phyloP scores from a whole-genome alignment of 2,329 filamentous ascomycete genomes.

The Claviceps digitariae region DNA sequence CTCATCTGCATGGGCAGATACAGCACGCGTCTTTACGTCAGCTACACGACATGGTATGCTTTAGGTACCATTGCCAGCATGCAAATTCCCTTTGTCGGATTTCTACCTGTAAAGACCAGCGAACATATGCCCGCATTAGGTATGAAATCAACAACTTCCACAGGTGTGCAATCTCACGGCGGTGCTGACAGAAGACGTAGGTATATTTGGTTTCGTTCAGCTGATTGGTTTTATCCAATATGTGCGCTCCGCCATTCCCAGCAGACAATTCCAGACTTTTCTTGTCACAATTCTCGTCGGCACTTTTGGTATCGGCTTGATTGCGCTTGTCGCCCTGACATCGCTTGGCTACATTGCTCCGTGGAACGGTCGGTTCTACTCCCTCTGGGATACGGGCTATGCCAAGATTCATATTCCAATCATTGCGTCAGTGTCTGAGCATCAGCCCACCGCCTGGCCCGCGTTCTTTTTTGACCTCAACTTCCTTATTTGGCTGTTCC shows the following conservation, averaged over 20 bases:
- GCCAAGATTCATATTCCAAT: constrained; percentile 99
- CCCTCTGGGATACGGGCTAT: constrained; percentile 95
- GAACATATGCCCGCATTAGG: constrained; percentile 97
- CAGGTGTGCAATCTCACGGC: constrained; percentile 6
- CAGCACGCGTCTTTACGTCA: constrained; percentile 85
- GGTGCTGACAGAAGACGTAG: constrained; percentile 28
- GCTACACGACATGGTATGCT: constrained; percentile 97
- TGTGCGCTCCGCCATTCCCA: constrained; percentile 73
- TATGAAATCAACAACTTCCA: constrained; percentile 28
- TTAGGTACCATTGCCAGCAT: constrained; percentile 93
- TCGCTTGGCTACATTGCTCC: constrained; percentile 86
- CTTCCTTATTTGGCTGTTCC: constrained; percentile 98
- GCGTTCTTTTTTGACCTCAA: constrained; percentile 99
- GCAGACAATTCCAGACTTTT: constrained; percentile 88
- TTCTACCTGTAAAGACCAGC: constrained; percentile 89
- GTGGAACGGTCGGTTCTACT: constrained; percentile 98
- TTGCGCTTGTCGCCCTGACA: constrained; percentile 73
- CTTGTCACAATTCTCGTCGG: constrained; percentile 62
- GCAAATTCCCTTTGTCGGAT: constrained; percentile 98
- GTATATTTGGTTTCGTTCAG: constrained; percentile 91
- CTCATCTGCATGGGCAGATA: constrained; percentile 95
- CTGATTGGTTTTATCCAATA: constrained; percentile 87
- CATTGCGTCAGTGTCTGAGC: constrained; percentile 98
- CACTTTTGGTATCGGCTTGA: constrained; percentile 59
- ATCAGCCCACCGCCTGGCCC: constrained; percentile 97